phyloP scores from a whole-genome alignment of 2,329 filamentous ascomycete genomes.

The Aspergillus arachidicola region DNA sequence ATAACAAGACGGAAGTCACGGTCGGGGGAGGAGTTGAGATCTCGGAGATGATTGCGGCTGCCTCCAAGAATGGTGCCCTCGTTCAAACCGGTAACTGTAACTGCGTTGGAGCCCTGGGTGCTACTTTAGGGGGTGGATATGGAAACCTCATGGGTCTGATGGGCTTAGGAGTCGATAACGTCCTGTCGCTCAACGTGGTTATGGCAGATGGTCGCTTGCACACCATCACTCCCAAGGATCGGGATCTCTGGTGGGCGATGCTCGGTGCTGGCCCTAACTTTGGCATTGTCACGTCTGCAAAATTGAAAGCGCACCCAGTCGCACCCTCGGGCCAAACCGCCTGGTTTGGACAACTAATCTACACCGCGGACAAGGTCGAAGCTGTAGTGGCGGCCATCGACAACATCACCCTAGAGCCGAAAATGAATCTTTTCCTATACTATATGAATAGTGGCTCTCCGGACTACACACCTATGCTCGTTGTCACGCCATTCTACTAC shows the following conservation, averaged over 20 bases:
- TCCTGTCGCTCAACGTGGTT: constrained; percentile 3
- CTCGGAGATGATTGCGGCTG: not conserved
- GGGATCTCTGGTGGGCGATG: constrained; percentile 11
- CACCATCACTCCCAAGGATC: constrained; percentile 4
- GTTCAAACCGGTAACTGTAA: constrained; percentile 7
- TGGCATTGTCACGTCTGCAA: constrained; percentile 10
- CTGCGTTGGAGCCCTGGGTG: not conserved
- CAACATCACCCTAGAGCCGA: not conserved
- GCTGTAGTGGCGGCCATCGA: not conserved
- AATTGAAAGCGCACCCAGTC: constrained; percentile 4
- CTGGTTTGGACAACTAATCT: not conserved
- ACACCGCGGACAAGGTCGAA: not conserved
- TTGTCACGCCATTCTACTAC: constrained; percentile 5
- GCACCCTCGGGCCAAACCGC: not conserved
- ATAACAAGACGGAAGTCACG: not conserved
- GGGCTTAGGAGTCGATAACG: constrained; percentile 7
- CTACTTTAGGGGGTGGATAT: not conserved
- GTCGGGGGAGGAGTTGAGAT: constrained; percentile 3
- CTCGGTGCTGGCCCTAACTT: constrained; percentile 12
- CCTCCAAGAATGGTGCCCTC: not conserved
- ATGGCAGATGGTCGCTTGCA: constrained; percentile 5
- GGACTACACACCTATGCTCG: not conserved
- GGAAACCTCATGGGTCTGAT: not conserved
- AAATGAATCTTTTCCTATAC: constrained; percentile 3
- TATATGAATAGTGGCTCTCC: constrained; percentile 2